These are phyloP conservation scores for Zopfochytrium polystomum DNA, from an alignment of 371 early-diverging fungal genomes.

Conservation along the genomic window DNA sequence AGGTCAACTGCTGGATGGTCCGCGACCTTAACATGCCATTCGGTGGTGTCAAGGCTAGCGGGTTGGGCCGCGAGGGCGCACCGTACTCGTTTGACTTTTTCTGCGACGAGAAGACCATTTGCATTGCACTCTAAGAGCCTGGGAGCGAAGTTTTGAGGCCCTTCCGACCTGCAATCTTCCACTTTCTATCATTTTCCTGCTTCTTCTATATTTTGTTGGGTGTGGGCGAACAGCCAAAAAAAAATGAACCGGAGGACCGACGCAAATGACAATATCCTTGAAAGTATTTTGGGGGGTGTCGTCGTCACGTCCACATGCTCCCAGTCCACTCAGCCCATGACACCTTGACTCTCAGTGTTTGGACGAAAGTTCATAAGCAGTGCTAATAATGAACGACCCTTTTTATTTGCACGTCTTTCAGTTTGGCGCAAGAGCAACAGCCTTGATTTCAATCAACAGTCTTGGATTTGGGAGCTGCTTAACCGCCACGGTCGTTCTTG, in stretches of 20 bases:
- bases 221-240: too few relatives aligned
- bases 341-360: too few relatives aligned
- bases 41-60: conserved; percentile 45
- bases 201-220: too few relatives aligned
- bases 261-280: too few relatives aligned
- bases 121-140: not conserved
- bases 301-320: too few relatives aligned
- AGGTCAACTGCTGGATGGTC: conserved; percentile 73
- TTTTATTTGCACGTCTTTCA: too few relatives aligned
- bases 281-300: too few relatives aligned
- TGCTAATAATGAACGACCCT: too few relatives aligned
- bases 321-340: too few relatives aligned
- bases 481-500: conserved; percentile 45
- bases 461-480: conserved; percentile 44
- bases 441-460: conserved; percentile 47
- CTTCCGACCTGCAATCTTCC: not conserved
- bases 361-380: too few relatives aligned
- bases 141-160: not conserved
- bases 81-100: conserved; percentile 38
- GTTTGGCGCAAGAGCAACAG: conserved; percentile 31
- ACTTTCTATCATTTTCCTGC: too few relatives aligned
- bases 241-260: too few relatives aligned
- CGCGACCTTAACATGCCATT: conserved; percentile 70
- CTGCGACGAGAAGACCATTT: conserved; percentile 28
- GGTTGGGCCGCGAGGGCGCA: conserved; percentile 42